Conservation (phyloP, 1,284 basidiomycete genomes). For the Rhodotorula sp. region DNA sequence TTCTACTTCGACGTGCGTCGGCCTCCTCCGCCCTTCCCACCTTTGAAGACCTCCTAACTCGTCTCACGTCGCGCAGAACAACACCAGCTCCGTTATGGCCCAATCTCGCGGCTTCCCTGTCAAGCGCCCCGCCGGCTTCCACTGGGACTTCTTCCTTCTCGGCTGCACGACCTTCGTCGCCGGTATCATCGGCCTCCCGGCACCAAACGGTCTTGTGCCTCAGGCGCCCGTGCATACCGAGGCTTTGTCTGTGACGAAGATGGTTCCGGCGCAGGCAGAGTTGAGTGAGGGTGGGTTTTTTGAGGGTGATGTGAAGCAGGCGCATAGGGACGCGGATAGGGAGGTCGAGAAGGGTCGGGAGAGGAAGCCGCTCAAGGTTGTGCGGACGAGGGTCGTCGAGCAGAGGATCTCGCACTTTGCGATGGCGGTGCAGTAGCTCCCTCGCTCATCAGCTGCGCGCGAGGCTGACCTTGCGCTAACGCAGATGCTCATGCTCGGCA, state of each 20-base stretch:
- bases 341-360: constrained; percentile 31
- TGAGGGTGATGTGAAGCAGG: constrained; percentile 27
- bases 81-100: constrained; percentile 76
- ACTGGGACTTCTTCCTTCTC: constrained; percentile 70
- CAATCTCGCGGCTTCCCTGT: constrained; percentile 89
- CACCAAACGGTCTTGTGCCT: constrained; percentile 92
- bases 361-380: constrained; percentile 55
- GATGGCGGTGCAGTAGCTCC: constrained; percentile 73
- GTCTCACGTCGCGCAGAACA: constrained; percentile 11
- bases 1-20: constrained; percentile 55
- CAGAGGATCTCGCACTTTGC: constrained; percentile 83
- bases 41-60: background rate
- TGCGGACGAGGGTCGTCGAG: constrained; percentile 77
- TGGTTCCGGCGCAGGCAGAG: constrained; percentile 33
- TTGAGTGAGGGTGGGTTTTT: constrained; percentile 35
- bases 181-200: constrained; percentile 83
- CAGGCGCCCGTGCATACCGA: constrained; percentile 94
- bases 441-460: too few species aligned
- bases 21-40: too few species aligned
- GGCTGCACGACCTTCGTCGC: constrained; percentile 90
- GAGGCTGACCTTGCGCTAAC: background rate
- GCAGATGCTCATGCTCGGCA: constrained; percentile 53
- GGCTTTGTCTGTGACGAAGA: constrained; percentile 74
- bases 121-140: constrained; percentile 87
- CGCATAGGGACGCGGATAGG: constrained; percentile 22